Evolutionary conservation across 192 early-diverging fungal genomes (phyloP).

Genomic region (Dimargaris verticillata): DNA sequence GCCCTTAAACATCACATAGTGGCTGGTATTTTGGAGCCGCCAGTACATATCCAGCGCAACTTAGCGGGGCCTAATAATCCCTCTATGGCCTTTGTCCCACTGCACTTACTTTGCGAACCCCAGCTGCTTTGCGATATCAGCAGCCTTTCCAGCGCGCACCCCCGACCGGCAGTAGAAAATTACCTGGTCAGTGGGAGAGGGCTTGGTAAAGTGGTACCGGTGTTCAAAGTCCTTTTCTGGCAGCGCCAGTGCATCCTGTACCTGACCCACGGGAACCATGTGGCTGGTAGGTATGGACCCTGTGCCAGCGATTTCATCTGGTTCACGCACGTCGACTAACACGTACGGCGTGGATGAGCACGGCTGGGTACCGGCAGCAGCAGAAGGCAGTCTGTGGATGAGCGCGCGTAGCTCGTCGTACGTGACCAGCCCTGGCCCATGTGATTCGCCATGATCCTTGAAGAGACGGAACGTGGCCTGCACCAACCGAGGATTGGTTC

Average conservation of each 20-base stretch:
- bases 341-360: neutral
- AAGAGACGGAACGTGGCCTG: no score
- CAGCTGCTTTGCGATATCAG: neutral
- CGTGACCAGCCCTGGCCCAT: neutral
- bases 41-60: neutral
- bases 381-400: neutral
- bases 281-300: constrained; percentile 1
- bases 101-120: neutral
- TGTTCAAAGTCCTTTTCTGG: neutral
- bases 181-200: neutral
- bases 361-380: neutral
- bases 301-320: neutral
- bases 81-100: neutral
- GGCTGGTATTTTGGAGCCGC: neutral
- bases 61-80: neutral
- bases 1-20: neutral
- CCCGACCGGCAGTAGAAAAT: constrained; percentile 9
- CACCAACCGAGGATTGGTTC: no score
- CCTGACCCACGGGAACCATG: constrained; percentile 1
- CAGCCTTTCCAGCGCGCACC: neutral
- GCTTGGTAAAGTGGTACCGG: constrained; percentile 1
- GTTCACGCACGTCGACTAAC: constrained; percentile 7
- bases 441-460: no score
- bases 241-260: neutral
- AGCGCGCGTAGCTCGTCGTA: neutral